These are phyloP conservation scores for Arabidopsis hybrid DNA, from an alignment of 441 rosid species.

Conservation along the genomic window DNA sequence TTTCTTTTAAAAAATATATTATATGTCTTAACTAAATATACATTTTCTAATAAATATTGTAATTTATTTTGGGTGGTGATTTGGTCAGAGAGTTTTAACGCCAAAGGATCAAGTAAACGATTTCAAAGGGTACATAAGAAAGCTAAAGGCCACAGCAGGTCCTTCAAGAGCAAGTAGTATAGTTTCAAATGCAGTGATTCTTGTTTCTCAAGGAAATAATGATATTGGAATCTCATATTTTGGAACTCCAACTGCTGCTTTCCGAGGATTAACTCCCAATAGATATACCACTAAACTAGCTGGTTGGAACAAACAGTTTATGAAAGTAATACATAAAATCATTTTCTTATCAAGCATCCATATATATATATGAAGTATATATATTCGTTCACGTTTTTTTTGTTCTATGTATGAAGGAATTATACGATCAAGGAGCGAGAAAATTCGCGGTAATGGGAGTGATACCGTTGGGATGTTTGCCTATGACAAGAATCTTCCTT, in stretches of 20 bases:
- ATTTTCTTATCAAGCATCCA: not conserved
- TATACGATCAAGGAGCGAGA: conserved; percentile 42
- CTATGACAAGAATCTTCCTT: conserved; percentile 39
- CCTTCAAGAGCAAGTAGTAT: conserved; percentile 48
- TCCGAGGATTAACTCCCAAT: not conserved
- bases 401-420: conserved; percentile 22
- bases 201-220: conserved; percentile 48
- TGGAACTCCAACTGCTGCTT: not conserved
- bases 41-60: not conserved
- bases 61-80: conserved; percentile 10
- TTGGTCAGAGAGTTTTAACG: conserved; percentile 47
- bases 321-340: conserved; percentile 32
- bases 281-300: conserved; percentile 32
- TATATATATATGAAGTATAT: not conserved
- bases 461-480: conserved; percentile 43
- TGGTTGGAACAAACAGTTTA: conserved; percentile 41
- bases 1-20: not conserved
- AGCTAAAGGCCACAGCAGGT: conserved; percentile 56
- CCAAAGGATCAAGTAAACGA: conserved; percentile 53
- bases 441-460: conserved; percentile 48
- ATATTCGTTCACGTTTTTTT: conserved; percentile 15
- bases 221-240: conserved; percentile 41
- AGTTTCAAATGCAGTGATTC: conserved; percentile 48
- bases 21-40: conserved; percentile 6
- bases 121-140: conserved; percentile 60